A percentile compares a stretch with the other conserved stretches of the same genome.
Evolutionary conservation across 306 rosid species (phyloP).

Genomic region (Neltuma alba): DNA sequence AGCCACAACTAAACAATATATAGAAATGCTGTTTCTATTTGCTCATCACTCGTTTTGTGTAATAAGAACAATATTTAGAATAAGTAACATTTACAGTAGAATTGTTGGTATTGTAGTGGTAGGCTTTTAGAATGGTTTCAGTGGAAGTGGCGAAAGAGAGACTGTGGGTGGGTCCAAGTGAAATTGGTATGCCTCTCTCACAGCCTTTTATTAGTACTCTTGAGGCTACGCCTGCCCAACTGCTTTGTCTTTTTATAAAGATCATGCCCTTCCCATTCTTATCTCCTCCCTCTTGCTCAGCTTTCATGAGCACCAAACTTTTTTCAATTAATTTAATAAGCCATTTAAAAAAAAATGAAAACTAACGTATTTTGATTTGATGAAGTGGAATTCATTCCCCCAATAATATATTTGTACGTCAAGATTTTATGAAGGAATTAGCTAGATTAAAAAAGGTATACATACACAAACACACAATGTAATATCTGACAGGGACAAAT

Average conservation of each 20-base stretch:
- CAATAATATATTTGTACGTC: neutral
- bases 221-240: neutral
- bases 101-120: neutral
- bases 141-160: neutral
- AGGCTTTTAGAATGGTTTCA: neutral
- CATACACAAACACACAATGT: neutral
- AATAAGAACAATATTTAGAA: too few species aligned
- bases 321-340: neutral
- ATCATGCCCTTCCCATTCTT: neutral
- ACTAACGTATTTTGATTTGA: neutral
- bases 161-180: conserved; percentile 1
- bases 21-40: too few species aligned
- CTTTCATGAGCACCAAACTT: neutral
- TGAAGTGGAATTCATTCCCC: neutral
- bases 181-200: neutral
- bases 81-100: neutral
- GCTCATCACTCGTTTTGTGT: too few species aligned
- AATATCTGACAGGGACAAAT: conserved; percentile 24
- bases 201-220: neutral
- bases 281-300: too few species aligned
- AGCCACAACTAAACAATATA: too few species aligned
- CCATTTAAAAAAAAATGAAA: too few species aligned
- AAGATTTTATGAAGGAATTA: neutral
- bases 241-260: neutral
- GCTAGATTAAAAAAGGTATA: neutral